Conservation (phyloP, 2,329 filamentous ascomycete genomes). For the Periconia digitata region DNA sequence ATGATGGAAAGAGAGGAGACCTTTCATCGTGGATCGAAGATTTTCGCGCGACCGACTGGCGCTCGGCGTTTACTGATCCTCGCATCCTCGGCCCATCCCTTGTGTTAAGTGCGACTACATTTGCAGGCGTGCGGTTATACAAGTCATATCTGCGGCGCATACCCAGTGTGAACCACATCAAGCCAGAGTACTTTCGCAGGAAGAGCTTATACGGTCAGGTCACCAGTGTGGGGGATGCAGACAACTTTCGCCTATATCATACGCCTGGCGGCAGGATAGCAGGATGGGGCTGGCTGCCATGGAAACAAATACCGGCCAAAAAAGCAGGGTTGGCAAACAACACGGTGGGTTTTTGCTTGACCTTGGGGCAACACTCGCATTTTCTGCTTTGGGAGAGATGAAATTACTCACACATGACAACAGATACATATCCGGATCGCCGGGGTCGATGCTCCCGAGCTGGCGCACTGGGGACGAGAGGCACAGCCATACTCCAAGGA, state of each 20-base stretch:
- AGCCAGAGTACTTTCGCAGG: conserved; percentile 71
- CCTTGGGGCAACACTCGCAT: conserved; percentile 1
- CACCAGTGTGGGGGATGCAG: conserved; percentile 93
- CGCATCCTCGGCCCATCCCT: conserved; percentile 57
- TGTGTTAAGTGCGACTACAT: conserved; percentile 57
- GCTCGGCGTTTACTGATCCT: conserved; percentile 58
- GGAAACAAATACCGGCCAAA: conserved; percentile 68
- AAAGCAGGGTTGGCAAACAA: conserved; percentile 71
- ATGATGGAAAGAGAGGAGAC: conserved; percentile 29
- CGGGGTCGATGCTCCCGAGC: conserved; percentile 89
- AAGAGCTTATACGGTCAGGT: conserved; percentile 81
- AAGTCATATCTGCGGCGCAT: conserved; percentile 77
- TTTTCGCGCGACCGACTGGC: conserved; percentile 49
- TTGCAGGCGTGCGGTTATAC: conserved; percentile 63
- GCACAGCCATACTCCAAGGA: conserved; percentile 83
- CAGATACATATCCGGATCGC: conserved; percentile 88
- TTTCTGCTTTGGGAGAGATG: no score
- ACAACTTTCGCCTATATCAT: conserved; percentile 93
- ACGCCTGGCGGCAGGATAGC: conserved; percentile 85
- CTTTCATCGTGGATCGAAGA: conserved; percentile 48
- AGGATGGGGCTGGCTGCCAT: conserved; percentile 89
- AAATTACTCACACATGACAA: conserved; percentile 3
- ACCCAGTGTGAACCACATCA: conserved; percentile 73
- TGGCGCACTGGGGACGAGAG: conserved; percentile 86
- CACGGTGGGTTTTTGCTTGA: conserved; percentile 62